Evolutionary conservation across 1,284 basidiomycete species (phyloP).

Genomic region (Boletus semigastroideus): DNA sequence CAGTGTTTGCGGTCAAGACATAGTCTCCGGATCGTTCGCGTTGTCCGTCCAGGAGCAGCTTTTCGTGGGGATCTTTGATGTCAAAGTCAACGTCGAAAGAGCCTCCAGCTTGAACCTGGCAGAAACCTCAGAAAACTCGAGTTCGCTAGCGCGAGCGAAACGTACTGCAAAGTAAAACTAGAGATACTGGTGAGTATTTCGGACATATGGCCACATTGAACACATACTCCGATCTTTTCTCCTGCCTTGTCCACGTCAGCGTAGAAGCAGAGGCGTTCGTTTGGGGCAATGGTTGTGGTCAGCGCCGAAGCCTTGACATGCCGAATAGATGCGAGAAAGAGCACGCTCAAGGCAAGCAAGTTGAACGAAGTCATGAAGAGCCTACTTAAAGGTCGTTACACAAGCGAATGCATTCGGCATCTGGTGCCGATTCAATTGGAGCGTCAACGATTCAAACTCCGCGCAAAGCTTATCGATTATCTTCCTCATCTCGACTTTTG

Average conservation of each 20-base stretch:
- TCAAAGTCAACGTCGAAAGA: slow-evolving; percentile 97
- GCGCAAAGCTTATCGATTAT: slow-evolving; percentile 4
- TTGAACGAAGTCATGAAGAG: slow-evolving; percentile 23
- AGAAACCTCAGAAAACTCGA: slow-evolving; percentile 1
- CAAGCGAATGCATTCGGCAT: slow-evolving; percentile 18
- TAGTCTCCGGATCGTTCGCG: slow-evolving; percentile 95
- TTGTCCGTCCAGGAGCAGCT: slow-evolving; percentile 81
- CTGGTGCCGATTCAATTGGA: slow-evolving; percentile 22
- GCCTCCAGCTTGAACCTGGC: slow-evolving; percentile 91
- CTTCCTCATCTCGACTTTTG: neutral
- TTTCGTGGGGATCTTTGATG: slow-evolving; percentile 87
- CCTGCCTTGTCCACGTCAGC: slow-evolving; percentile 94
- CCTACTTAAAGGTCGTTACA: neutral
- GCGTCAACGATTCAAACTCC: slow-evolving; percentile 12
- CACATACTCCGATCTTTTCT: slow-evolving; percentile 84
- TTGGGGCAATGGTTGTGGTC: slow-evolving; percentile 83
- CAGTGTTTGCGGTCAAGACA: slow-evolving; percentile 91
- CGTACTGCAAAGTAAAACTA: slow-evolving; percentile 63
- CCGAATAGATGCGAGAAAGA: slow-evolving; percentile 25
- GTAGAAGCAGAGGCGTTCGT: slow-evolving; percentile 92
- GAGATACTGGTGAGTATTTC: slow-evolving; percentile 10
- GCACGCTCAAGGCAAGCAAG: slow-evolving; percentile 18
- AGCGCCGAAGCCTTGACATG: slow-evolving; percentile 63
- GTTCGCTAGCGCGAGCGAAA: slow-evolving; percentile 36
- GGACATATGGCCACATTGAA: neutral